A percentile compares a stretch with the other conserved stretches of the same genome.
Evolutionary conservation across 202 grass and related monocot genomes (phyloP).

Genomic region (Musa balbisiana): DNA sequence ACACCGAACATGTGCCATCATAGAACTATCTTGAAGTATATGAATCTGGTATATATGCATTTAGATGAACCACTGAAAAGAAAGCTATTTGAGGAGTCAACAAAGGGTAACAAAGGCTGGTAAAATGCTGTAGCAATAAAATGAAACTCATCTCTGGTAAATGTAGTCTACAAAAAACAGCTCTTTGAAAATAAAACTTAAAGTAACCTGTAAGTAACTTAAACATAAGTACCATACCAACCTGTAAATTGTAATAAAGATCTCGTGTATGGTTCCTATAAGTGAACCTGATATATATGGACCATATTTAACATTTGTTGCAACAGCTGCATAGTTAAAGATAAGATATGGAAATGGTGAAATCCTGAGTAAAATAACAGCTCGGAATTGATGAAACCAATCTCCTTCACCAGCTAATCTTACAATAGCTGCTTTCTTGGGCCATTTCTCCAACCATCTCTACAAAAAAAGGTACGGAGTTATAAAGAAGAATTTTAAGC

Average conservation of each 20-base stretch:
- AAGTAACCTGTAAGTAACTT: no score
- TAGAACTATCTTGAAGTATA: background rate
- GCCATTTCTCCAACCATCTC: conserved; percentile 86
- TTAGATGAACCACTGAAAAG: background rate
- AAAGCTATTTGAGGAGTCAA: background rate
- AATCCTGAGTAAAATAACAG: conserved; percentile 48
- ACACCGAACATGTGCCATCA: background rate
- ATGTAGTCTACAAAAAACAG: no score
- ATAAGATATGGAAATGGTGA: conserved; percentile 78
- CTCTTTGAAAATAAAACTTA: background rate
- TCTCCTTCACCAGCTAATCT: conserved; percentile 55
- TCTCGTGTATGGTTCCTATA: conserved; percentile 67
- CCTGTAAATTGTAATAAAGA: conserved; percentile 86
- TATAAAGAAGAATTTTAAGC: conserved; percentile 9
- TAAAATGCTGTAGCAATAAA: no score
- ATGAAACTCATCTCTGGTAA: no score
- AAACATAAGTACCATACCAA: conserved; percentile 13
- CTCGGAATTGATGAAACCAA: conserved; percentile 80
- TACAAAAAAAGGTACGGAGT: conserved; percentile 17
- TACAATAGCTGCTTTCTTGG: conserved; percentile 56
- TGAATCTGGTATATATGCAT: background rate
- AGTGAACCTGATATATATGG: conserved; percentile 77
- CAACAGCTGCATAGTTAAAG: conserved; percentile 62
- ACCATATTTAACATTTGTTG: conserved; percentile 49
- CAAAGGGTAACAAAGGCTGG: background rate